Evolutionary conservation across 768 basidiomycete species (phyloP).

Genomic region (Scleroderma citrinum): DNA sequence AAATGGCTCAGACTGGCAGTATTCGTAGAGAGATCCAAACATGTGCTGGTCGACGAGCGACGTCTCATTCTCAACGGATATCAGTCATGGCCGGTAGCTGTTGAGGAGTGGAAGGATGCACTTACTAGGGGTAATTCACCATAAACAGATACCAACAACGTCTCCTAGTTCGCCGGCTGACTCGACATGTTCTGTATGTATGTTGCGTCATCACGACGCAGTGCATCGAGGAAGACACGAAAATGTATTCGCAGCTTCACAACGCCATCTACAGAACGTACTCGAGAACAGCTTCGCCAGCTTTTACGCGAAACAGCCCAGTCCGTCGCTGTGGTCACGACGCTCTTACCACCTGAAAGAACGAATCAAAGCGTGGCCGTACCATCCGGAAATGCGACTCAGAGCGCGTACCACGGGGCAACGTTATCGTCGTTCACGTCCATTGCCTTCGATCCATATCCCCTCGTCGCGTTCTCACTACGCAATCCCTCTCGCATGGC

Average conservation of each 20-base stretch:
- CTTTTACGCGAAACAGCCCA: constrained; percentile 76
- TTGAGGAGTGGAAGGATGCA: no score
- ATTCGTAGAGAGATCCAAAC: no score
- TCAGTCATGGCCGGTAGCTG: no score
- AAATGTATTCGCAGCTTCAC: constrained; percentile 1
- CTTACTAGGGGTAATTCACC: no score
- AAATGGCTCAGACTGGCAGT: no score
- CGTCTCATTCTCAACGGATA: no score
- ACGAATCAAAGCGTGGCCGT: neutral
- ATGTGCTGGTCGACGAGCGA: no score
- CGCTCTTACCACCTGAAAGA: constrained; percentile 25
- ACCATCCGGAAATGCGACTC: neutral
- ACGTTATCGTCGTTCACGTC: constrained; percentile 93
- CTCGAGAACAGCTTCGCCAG: constrained; percentile 35
- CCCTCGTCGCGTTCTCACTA: constrained; percentile 85
- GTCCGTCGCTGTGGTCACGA: constrained; percentile 82
- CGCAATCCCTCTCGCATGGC: constrained; percentile 90
- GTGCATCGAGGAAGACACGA: neutral
- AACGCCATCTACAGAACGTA: constrained; percentile 6
- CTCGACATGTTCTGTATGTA: neutral
- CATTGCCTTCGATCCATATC: constrained; percentile 82
- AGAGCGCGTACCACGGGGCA: constrained; percentile 66
- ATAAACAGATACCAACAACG: no score
- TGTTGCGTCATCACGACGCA: neutral
- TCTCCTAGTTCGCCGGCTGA: no score